Evolutionary conservation across 768 basidiomycete species (phyloP), one percentile per base, ranked within the genome.

Genomic region (Boletus sp.): DNA sequence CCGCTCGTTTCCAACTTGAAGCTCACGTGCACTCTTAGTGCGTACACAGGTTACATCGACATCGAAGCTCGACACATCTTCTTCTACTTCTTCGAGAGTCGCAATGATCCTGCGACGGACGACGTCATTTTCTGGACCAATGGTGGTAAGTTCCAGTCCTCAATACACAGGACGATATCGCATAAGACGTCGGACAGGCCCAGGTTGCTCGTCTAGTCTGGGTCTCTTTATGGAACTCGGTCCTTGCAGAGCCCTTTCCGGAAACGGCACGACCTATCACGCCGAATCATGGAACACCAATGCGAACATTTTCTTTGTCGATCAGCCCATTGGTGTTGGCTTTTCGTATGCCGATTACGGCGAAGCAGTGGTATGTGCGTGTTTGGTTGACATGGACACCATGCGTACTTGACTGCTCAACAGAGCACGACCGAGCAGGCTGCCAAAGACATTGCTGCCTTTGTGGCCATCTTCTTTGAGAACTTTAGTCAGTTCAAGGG

Each of bases 31-130:
- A 9, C 27, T 35, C 29, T 32, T 32, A 84, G 82, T 19, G 70
- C 77, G 1, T 87, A 83, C 64, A 84, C 84, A 0, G 85, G 85
- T 10, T 87, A 87, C 59, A 83, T 87, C 50, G 85, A 87, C 55
- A 75, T 84, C 42, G 74, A 82, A 63, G 82, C 83, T 21, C 79
- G 83, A 51, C 84, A 85, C 57, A 50, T 85, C 38, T 85, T 84
- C 69, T 88, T 88, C 72, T 87, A 87, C 69, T 88, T 88, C 70
- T 89, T 88, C 67, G 85, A 88, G 70, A 84, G 82, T 57, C 72
- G 88, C 56, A 75, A 75, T 45, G 71, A 81, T 59, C 84, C 84
- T 29, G 77, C 72, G 15, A 76, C 72, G 60, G 82, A 83, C 76
- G 66, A 84, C 58, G 79, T 85, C 8, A 81, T 84, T 10, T 80